Base-by-base conservation (phyloP, 2,329 filamentous ascomycete genomes). In the Stagonosporopsis chrysanthemi region DNA sequence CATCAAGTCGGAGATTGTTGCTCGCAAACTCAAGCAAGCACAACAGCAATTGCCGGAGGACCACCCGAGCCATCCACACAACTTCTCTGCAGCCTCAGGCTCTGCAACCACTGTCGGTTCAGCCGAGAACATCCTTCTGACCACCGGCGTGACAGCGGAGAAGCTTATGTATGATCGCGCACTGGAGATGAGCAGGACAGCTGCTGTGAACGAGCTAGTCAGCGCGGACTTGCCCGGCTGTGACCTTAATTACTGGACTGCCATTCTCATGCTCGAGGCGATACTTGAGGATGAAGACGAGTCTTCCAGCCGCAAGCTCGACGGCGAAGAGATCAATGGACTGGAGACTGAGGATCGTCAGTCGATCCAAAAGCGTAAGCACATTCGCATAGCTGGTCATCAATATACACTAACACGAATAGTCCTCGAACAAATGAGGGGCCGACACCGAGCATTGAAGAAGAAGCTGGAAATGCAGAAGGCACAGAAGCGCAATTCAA, bases 131-230 rank as follows among this genome's bases (percentile, higher is more conserved):
- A 92, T 97, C 24, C 86, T 90, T 44, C 83, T 99, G 24, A 96
- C 91, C 14, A 87, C 91, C 2, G 95, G 94, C 1, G 88, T 97
- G 53, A 97, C 92, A 22, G 95, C 95, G 0, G 95, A 98, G 79
- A 97, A 93, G 78, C 82, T 99, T 42, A 97, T 99, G 92, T 99
- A 97, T 73, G 95, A 99, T 67, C 90, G 95, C 43, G 95, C 95
- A 0, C 81, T 98, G 22, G 95, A 99, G 75, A 98, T 99, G 95
- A 97, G 92, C 74, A 88, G 92, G 49, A 88, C 91, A 4, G 94
- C 95, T 7, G 95, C 95, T 7, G 95, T 98, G 71, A 96, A 96
- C 68, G 95, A 99, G 78, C 90, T 99, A 46, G 92, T 95, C 2
- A 92, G 94, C 55, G 91, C 95, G 61, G 93, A 98, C 75, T 81